Evolutionary conservation across 495 filamentous ascomycete genomes (phyloP), one percentile per base, ranked within the genome.

Genomic region (Articulospora tetracladia): DNA sequence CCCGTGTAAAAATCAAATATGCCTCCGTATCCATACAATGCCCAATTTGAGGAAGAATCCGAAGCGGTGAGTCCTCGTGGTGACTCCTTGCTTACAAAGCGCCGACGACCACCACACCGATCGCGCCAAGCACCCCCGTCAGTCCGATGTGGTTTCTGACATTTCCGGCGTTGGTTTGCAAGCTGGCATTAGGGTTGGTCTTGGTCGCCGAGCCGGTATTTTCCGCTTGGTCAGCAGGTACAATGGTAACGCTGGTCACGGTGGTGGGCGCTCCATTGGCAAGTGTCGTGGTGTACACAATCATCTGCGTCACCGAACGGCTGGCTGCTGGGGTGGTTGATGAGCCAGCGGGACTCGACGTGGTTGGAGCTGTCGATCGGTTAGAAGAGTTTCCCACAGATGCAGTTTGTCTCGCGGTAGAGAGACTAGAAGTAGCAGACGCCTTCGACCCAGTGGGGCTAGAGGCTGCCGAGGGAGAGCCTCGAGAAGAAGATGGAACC

Each of bases 241-340:
- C 62, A 36, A 68, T 62, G 0, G 66, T 68, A 8, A 57, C 8
- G 7, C 53, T 54, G n/a, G 61, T 68, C 19, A 65, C 30, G 2
- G 59, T 63, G 19, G 13, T 52, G 8, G 49, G 20, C 7, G 55
- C 55, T 23, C 66, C 66, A 41, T 62, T 54, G 15, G 58, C 25
- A 11, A 50, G 13, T 6, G 61, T 67, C n/a, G 66, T 59, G 2
- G 59, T 68, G 26, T 53, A 68, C 2, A 68, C 54, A 20, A 58
- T 52, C 47, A 59, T 47, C 32, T 61, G 58, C 7, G 63, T 65
- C 24, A 61, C 39, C 3, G 54, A 56, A n/a, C 46, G 36, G 15
- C 39, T 44, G 17, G 39, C 17, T 3, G 39, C 6, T 13, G 25
- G 30, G 17, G 26, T 24, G 6, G 32, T 3, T 12, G 36, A 26